These are phyloP conservation scores for Aspergillus niger DNA, from an alignment of 2,329 filamentous ascomycete species.

Conservation along the genomic window DNA sequence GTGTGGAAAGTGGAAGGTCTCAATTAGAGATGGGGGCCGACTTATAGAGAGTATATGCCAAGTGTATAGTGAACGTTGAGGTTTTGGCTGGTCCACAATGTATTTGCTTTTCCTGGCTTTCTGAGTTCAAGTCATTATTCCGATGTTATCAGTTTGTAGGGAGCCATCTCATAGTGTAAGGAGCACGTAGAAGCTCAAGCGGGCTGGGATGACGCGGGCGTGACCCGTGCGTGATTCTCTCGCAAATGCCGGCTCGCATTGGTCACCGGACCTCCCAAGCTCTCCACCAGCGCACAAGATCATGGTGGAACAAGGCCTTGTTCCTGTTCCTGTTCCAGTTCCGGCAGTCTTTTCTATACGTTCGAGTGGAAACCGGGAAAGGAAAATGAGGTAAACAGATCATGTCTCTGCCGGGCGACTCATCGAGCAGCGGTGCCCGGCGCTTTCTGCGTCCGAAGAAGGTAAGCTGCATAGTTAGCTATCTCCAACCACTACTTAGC, in stretches of 20 bases:
- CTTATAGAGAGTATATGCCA: too few relatives aligned
- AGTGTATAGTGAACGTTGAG: too few relatives aligned
- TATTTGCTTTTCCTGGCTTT: too few relatives aligned
- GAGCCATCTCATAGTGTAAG: background rate
- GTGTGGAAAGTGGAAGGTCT: slow-evolving; percentile 72
- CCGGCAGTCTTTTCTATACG: background rate
- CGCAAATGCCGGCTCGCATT: background rate
- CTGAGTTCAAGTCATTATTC: too few relatives aligned
- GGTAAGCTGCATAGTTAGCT: slow-evolving; percentile 22
- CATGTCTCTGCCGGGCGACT: slow-evolving; percentile 34
- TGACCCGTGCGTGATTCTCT: slow-evolving; percentile 4
- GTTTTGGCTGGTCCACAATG: too few relatives aligned
- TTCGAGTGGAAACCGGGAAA: background rate
- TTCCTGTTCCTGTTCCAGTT: background rate
- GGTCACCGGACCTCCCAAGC: background rate
- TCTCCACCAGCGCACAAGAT: background rate
- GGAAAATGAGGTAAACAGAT: slow-evolving; percentile 25
- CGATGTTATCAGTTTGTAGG: too few relatives aligned
- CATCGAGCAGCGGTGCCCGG: slow-evolving; percentile 31
- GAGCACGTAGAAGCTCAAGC: background rate
- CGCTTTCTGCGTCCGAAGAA: slow-evolving; percentile 37
- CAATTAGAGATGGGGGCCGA: slow-evolving; percentile 23
- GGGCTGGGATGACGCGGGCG: background rate
- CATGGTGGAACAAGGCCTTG: background rate
- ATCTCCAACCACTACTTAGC: background rate